phyloP scores from a whole-genome alignment of 108 stramenopile species.

The Cyclotella choctawhatcheeana region DNA sequence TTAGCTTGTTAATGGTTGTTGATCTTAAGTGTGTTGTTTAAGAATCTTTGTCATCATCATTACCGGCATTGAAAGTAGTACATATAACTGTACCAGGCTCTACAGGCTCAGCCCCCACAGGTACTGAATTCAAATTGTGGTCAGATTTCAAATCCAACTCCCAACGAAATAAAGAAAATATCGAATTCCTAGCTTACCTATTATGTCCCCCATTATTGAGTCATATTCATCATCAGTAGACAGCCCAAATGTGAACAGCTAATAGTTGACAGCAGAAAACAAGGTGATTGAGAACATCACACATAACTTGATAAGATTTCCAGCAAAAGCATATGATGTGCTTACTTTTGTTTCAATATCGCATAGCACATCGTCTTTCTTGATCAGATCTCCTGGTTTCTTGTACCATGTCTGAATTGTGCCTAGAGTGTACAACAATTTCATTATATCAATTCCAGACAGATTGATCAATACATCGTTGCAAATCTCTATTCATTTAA shows the following conservation, averaged over 20 bases:
- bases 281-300: neutral
- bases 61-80: slow-evolving; percentile 41
- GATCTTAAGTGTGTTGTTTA: too few relatives aligned
- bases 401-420: slow-evolving; percentile 49
- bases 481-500: neutral
- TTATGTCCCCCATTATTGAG: slow-evolving; percentile 51
- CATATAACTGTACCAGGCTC: slow-evolving; percentile 43
- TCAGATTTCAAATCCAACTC: neutral
- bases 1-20: neutral
- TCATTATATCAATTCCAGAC: too few relatives aligned
- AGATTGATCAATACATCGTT: neutral
- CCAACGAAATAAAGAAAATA: neutral
- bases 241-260: slow-evolving; percentile 56
- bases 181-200: slow-evolving; percentile 3
- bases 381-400: slow-evolving; percentile 45
- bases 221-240: slow-evolving; percentile 44
- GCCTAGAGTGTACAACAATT: slow-evolving; percentile 2
- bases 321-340: too few relatives aligned
- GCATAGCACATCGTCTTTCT: slow-evolving; percentile 43
- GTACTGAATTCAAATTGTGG: neutral
- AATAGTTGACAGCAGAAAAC: neutral
- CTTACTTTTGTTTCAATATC: slow-evolving; percentile 48
- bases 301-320: neutral
- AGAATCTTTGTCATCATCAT: slow-evolving; percentile 16
- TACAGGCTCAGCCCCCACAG: slow-evolving; percentile 36